Evolutionary conservation across 192 early-diverging fungal species (phyloP).

Genomic region (Coemansia sp.): DNA sequence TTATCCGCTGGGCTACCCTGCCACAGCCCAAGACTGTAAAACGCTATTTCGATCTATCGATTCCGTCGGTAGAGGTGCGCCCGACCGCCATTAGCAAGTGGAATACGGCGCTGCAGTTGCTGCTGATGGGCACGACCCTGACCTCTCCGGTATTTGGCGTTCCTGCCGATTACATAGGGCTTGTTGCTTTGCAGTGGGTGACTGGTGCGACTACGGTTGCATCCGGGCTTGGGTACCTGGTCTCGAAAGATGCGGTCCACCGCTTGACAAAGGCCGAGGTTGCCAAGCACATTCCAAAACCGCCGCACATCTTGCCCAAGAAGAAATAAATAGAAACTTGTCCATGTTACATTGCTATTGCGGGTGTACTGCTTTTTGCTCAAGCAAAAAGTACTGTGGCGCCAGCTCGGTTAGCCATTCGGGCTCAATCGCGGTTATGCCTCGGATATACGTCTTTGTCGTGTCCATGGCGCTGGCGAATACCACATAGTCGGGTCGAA

Average conservation of each 20-base stretch:
- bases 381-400: constrained; percentile 63
- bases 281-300: constrained; percentile 40
- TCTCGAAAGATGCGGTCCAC: constrained; percentile 67
- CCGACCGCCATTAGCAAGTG: constrained; percentile 86
- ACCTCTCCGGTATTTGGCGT: constrained; percentile 67
- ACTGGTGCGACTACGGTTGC: constrained; percentile 66
- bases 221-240: constrained; percentile 69
- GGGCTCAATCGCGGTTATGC: constrained; percentile 76
- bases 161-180: constrained; percentile 41
- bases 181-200: constrained; percentile 61
- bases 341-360: not conserved
- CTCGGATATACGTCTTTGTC: constrained; percentile 79
- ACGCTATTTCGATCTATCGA: constrained; percentile 84
- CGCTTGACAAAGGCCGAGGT: constrained; percentile 52
- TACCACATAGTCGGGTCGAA: constrained; percentile 74
- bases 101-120: constrained; percentile 84
- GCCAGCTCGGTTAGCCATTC: constrained; percentile 70
- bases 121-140: constrained; percentile 70
- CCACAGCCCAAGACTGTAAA: constrained; percentile 77
- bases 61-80: constrained; percentile 84
- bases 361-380: not conserved
- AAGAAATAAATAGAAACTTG: not conserved
- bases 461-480: constrained; percentile 86
- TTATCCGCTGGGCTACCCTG: constrained; percentile 80
- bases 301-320: constrained; percentile 17